Conservation (phyloP, 768 basidiomycete species). For the Mycena epipterygia region DNA sequence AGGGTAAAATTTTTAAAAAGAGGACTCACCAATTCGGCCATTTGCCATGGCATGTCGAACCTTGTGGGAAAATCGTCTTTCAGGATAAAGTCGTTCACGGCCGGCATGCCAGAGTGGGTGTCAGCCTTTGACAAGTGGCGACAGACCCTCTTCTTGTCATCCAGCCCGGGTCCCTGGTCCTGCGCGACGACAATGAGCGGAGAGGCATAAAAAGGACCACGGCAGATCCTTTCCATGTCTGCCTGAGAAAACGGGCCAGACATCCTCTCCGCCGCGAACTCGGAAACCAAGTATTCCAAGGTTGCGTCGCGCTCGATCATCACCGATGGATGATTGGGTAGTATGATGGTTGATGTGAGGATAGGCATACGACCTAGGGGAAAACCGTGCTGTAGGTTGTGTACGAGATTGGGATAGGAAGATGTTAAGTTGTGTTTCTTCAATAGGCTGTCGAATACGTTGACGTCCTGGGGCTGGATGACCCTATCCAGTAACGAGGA, state of each 20-base stretch:
- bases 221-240: constrained; percentile 40
- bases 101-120: neutral
- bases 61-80: constrained; percentile 34
- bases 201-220: constrained; percentile 45
- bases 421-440: constrained; percentile 36
- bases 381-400: constrained; percentile 49
- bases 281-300: constrained; percentile 29
- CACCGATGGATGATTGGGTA: constrained; percentile 33
- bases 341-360: constrained; percentile 15
- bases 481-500: neutral
- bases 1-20: too few relatives aligned
- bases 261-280: constrained; percentile 28
- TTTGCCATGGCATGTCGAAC: constrained; percentile 26
- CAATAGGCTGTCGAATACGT: constrained; percentile 33
- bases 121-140: constrained; percentile 36
- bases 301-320: constrained; percentile 8
- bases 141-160: constrained; percentile 34
- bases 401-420: constrained; percentile 45
- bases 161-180: constrained; percentile 30
- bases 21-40: constrained; percentile 35
- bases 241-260: constrained; percentile 37
- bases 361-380: constrained; percentile 49
- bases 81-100: constrained; percentile 35
- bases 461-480: neutral
- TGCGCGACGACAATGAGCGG: constrained; percentile 38